Conservation (phyloP, 352 stramenopile genomes). For the Pythium scleroteichum region DNA sequence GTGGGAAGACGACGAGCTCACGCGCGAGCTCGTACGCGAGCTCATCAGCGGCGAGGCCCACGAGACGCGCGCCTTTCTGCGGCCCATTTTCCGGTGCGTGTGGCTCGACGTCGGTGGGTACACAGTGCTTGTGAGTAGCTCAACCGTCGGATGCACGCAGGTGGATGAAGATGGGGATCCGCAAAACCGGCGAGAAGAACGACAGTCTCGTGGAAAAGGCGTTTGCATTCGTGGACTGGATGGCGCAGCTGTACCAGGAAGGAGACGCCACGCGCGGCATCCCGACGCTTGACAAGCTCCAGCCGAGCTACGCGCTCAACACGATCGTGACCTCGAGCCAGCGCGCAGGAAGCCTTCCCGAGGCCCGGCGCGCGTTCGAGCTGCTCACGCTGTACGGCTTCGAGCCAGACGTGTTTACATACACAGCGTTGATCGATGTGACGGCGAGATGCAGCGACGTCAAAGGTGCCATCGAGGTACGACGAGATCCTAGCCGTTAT, state of each 20-base stretch:
- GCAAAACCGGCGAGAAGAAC: slow-evolving; percentile 62
- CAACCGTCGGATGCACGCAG: slow-evolving; percentile 9
- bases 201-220: slow-evolving; percentile 52
- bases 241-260: slow-evolving; percentile 46
- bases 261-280: slow-evolving; percentile 54
- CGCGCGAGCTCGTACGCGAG: slow-evolving; percentile 35
- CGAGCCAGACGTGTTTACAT: slow-evolving; percentile 77
- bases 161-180: slow-evolving; percentile 67
- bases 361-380: slow-evolving; percentile 67
- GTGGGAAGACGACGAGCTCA: slow-evolving; percentile 47
- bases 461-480: slow-evolving; percentile 46
- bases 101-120: neutral
- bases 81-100: slow-evolving; percentile 57
- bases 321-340: slow-evolving; percentile 80
- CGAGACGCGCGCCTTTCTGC: slow-evolving; percentile 68
- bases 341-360: slow-evolving; percentile 50
- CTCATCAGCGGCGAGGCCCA: slow-evolving; percentile 32
- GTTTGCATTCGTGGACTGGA: slow-evolving; percentile 74
- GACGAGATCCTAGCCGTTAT: neutral
- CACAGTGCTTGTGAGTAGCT: neutral
- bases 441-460: slow-evolving; percentile 54
- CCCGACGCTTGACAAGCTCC: slow-evolving; percentile 37
- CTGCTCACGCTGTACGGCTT: slow-evolving; percentile 49
- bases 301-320: slow-evolving; percentile 77
- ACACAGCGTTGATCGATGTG: slow-evolving; percentile 81